phyloP scores from a whole-genome alignment of 768 basidiomycete species.

The Russula sp. region DNA sequence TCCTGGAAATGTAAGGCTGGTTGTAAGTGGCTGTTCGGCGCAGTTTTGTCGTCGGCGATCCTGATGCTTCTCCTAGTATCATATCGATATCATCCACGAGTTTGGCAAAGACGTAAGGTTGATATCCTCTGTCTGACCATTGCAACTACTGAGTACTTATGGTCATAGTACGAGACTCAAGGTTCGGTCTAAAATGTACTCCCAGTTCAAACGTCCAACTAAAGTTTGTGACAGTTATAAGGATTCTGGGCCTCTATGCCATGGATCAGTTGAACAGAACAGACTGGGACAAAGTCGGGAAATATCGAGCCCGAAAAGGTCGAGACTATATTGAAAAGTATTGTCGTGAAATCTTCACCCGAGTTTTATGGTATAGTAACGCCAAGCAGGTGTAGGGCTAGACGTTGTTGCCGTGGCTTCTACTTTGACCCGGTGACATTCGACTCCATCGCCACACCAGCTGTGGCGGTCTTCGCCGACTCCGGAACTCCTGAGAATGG shows the following conservation, averaged over 20 bases:
- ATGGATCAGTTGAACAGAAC: constrained; percentile 11
- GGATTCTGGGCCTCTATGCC: constrained; percentile 2
- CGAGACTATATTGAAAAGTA: constrained; percentile 5
- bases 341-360: not conserved
- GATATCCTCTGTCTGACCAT: not conserved
- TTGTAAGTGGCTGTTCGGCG: constrained; percentile 1
- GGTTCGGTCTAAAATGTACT: not conserved
- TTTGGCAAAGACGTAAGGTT: constrained; percentile 10
- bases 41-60: not conserved
- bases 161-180: constrained; percentile 8
- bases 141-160: not conserved
- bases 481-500: not conserved
- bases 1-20: constrained; percentile 11
- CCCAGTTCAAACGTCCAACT: not conserved
- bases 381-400: constrained; percentile 8
- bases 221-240: not conserved
- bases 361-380: not conserved
- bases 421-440: constrained; percentile 8
- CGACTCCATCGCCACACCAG: not conserved
- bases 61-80: constrained; percentile 12
- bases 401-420: not conserved
- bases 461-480: not conserved
- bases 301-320: constrained; percentile 3
- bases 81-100: constrained; percentile 14
- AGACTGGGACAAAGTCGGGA: constrained; percentile 9